Conservation (phyloP, 306 rosid genomes). For the Lathyrus sativus region DNA sequence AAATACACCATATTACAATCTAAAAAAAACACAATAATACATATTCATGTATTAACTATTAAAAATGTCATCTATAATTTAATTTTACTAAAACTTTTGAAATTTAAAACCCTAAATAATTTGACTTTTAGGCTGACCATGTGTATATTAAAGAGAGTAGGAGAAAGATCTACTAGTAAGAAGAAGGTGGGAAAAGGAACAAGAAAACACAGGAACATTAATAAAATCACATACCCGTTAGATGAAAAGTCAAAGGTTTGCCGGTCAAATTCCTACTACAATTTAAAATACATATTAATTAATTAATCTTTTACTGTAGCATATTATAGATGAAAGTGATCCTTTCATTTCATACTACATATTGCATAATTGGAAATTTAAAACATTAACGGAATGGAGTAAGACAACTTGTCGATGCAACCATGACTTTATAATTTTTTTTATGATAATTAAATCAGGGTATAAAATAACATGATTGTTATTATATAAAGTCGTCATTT, state of each 20-base stretch:
- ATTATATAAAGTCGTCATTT: neutral
- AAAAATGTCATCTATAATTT: no score
- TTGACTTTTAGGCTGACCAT: no score
- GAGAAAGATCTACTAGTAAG: neutral
- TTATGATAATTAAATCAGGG: no score
- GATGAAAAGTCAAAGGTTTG: constrained; percentile 9
- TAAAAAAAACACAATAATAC: no score
- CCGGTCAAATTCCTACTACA: neutral
- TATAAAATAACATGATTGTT: neutral
- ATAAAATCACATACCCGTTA: neutral
- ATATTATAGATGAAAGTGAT: constrained; percentile 6
- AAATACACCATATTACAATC: no score
- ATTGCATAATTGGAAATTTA: neutral
- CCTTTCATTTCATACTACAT: constrained; percentile 6
- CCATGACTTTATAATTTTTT: no score
- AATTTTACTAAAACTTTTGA: no score
- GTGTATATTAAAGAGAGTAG: neutral
- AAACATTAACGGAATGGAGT: constrained; percentile 6
- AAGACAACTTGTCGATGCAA: constrained; percentile 10
- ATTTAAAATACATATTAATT: neutral
- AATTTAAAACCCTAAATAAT: no score
- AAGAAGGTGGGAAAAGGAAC: neutral
- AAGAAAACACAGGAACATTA: neutral
- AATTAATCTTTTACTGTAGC: neutral
- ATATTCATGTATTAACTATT: no score